Base-by-base conservation (phyloP, 768 basidiomycete species). In the Psilocybe cyanescens region DNA sequence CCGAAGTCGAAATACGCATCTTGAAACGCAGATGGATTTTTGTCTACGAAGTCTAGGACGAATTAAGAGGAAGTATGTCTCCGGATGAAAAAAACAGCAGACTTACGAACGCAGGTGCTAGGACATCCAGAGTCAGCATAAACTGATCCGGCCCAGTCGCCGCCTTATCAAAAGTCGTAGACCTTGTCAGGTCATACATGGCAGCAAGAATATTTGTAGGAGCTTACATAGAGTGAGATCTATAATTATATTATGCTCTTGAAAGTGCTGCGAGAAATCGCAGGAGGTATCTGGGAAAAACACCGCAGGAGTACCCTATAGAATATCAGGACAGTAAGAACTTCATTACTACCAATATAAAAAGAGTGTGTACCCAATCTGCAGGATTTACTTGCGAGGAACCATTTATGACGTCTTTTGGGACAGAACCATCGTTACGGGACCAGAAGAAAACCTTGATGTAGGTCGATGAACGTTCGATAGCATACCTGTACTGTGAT, bases 371-470 rank as follows among this genome's bases (percentile, higher is more conserved):
- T 64, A 87, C 88, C 86, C 87, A 90, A 57, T 71, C 73, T 44
- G 72, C 72, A 2, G 86, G 83, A 65, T 84, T 74, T 30, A 85
- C 76, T 28, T 69, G 70, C 0, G 68, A 65, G 11, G 64, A 72
- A 1, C 82, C 84, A 17, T 72, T 71, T 48, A 54, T 72, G 16
- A 88, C 77, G 30, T 86, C 85, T 8, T 67, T 54, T 2, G 87
- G 88, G 29, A 85, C 80, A 31, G 65, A 70, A 2, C 67, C 72
- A 50, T 72, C 79, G 64, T 80, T 80, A 29, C 90, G 79, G 0
- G 83, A 71, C 89, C 90, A 94, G 77, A 90, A 91, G 84, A 87
- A 92, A 33, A 91, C 78, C 55, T 85, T 86, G 64, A 92, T 86
- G 68, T 78, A 83, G 14, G 65, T 66, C 17, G 72, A 66, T 0